Evolutionary conservation across 257 asterid species (phyloP).

Genomic region (Gentiana dahurica): DNA sequence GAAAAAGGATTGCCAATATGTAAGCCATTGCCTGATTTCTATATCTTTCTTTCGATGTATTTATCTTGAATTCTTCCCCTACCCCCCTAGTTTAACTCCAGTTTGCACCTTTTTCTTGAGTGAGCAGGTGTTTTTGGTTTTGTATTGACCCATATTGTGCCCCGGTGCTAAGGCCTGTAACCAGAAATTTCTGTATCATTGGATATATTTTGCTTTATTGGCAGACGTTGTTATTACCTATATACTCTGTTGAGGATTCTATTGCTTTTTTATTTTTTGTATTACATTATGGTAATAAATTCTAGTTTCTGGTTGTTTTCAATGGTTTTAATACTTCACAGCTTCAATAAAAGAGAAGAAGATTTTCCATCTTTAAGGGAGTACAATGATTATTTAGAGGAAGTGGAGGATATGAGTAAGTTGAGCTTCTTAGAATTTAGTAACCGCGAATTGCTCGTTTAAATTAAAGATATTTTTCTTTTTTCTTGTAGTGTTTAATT

Average conservation of each 20-base stretch:
- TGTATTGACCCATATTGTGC: not conserved
- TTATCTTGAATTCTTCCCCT: no score
- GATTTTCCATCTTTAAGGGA: constrained; percentile 72
- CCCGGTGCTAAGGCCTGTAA: no score
- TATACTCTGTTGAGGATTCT: no score
- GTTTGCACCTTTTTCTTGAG: no score
- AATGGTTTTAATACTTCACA: constrained; percentile 14
- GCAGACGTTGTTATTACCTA: no score
- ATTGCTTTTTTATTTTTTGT: no score
- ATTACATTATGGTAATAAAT: no score
- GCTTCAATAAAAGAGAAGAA: constrained; percentile 81
- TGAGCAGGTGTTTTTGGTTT: not conserved
- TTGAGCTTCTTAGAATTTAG: not conserved
- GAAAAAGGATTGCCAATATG: constrained; percentile 79
- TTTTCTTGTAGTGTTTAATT: constrained; percentile 55
- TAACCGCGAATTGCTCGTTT: not conserved
- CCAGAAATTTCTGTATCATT: no score
- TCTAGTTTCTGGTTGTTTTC: no score
- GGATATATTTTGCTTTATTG: no score
- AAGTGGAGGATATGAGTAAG: constrained; percentile 98
- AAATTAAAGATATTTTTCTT: not conserved
- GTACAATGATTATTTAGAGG: constrained; percentile 89
- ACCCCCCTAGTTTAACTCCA: no score
- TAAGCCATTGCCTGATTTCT: constrained; percentile 11
- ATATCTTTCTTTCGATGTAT: not conserved